Conservation (phyloP, 148 eudicot species). For the Dysphania ambrosioides region DNA sequence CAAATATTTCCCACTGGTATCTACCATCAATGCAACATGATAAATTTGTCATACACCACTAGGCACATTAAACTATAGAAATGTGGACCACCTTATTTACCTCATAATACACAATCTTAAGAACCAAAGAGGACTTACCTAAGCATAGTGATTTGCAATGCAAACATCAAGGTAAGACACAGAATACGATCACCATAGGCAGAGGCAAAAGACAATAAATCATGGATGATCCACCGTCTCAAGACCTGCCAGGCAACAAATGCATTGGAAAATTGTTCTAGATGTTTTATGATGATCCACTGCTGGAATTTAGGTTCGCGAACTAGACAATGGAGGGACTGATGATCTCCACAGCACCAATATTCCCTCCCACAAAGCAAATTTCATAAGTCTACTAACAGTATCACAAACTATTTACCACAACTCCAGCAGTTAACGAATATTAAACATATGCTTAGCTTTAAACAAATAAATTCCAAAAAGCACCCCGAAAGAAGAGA, state of each 20-base stretch:
- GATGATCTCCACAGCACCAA: slow-evolving; percentile 34
- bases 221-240: slow-evolving; percentile 40
- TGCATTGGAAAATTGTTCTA: slow-evolving; percentile 31
- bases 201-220: slow-evolving; percentile 36
- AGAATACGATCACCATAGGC: slow-evolving; percentile 26
- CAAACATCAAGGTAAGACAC: slow-evolving; percentile 32
- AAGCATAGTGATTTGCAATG: slow-evolving; percentile 28
- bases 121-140: slow-evolving; percentile 31
- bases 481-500: slow-evolving; percentile 21
- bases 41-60: not conserved
- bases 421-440: slow-evolving; percentile 33
- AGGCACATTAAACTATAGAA: slow-evolving; percentile 3
- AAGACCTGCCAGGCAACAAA: slow-evolving; percentile 37
- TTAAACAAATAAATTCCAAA: slow-evolving; percentile 20
- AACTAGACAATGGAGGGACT: slow-evolving; percentile 26
- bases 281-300: slow-evolving; percentile 32
- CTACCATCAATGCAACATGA: not conserved
- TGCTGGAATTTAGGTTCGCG: slow-evolving; percentile 26
- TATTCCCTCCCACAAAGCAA: slow-evolving; percentile 33
- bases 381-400: slow-evolving; percentile 36
- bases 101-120: slow-evolving; percentile 14
- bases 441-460: slow-evolving; percentile 34
- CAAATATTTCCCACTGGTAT: not conserved
- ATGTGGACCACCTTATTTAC: slow-evolving; percentile 2
- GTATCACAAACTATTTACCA: slow-evolving; percentile 27